phyloP scores from a whole-genome alignment of 228 moss, liverwort and hornwort species.

The Sphagnum fallax region DNA sequence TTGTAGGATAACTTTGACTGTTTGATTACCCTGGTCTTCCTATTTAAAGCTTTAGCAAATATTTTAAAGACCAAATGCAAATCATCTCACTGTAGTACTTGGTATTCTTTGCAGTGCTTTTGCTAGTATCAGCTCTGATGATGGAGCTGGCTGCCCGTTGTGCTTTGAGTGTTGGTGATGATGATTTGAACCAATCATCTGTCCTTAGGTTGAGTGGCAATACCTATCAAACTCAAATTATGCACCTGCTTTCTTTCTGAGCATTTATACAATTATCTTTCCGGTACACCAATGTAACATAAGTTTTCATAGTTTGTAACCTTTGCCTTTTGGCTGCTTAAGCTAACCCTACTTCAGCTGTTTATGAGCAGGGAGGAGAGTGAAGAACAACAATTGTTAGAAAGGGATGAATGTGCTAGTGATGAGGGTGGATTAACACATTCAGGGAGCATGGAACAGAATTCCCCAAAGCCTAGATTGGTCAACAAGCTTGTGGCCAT shows the following conservation, averaged over 20 bases:
- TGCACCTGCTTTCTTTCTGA: too few relatives aligned
- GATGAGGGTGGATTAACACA: conserved; percentile 17
- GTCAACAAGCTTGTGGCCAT: conserved; percentile 26
- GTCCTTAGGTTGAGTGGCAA: conserved; percentile 15
- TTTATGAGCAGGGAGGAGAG: conserved; percentile 26
- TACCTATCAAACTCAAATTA: neutral
- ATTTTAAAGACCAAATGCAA: too few relatives aligned
- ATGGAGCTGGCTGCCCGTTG: conserved; percentile 61
- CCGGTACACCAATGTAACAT: too few relatives aligned
- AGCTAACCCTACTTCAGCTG: conserved; percentile 9
- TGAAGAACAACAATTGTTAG: conserved; percentile 30
- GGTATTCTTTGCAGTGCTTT: conserved; percentile 20
- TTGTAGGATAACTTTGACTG: too few relatives aligned
- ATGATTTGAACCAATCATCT: conserved; percentile 24
- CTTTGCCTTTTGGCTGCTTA: neutral
- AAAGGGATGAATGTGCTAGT: conserved; percentile 18
- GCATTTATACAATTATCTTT: too few relatives aligned
- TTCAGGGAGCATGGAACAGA: conserved; percentile 9
- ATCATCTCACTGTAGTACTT: too few relatives aligned
- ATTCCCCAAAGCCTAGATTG: conserved; percentile 1
- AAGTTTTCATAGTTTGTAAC: too few relatives aligned
- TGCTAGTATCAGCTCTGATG: conserved; percentile 50
- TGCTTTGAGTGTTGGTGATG: conserved; percentile 49
- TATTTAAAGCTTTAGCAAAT: too few relatives aligned
- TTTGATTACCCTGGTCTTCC: too few relatives aligned